A percentile compares a stretch with the other conserved stretches of the same genome.
These are phyloP conservation scores for Cylindrodendrum hubeiense DNA, from an alignment of 2,329 filamentous ascomycete species.

Conservation along the genomic window DNA sequence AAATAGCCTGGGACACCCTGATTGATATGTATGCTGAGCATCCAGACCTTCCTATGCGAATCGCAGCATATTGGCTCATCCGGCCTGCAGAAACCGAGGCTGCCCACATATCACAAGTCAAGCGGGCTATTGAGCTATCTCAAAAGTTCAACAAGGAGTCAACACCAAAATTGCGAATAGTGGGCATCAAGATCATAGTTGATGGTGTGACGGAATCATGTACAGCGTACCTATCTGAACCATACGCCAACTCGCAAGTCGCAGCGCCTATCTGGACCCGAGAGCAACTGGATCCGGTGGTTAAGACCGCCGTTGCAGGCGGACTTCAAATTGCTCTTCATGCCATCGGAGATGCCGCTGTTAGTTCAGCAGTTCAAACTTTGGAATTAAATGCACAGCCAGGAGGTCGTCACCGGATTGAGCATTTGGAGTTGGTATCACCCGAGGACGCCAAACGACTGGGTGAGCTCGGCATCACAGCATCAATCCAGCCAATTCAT, in stretches of 20 bases:
- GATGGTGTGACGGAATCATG: constrained; percentile 74
- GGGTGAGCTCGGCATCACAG: constrained; percentile 20
- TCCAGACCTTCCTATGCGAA: constrained; percentile 48
- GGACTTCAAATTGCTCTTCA: constrained; percentile 20
- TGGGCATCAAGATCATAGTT: constrained; percentile 71
- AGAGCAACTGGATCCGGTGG: constrained; percentile 2
- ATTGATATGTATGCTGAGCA: constrained; percentile 45
- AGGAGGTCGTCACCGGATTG: constrained; percentile 17
- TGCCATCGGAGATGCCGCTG: constrained; percentile 39
- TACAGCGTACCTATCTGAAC: constrained; percentile 67
- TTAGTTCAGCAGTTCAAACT: constrained; percentile 14
- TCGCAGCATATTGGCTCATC: constrained; percentile 61
- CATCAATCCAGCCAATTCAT: constrained; percentile 22
- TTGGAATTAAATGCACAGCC: constrained; percentile 12
- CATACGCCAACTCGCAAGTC: constrained; percentile 53
- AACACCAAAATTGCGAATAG: constrained; percentile 57
- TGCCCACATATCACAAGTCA: constrained; percentile 52
- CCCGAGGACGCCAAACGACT: constrained; percentile 21
- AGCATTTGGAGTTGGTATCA: constrained; percentile 16
- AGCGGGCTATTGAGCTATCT: constrained; percentile 53
- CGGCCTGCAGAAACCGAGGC: constrained; percentile 49
- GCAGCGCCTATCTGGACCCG: constrained; percentile 10
- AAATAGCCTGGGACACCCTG: constrained; percentile 56
- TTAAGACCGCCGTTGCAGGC: constrained; percentile 8
- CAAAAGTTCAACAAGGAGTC: constrained; percentile 47